phyloP scores from a whole-genome alignment of 2,329 filamentous ascomycete genomes.

The Stagonosporopsis vannaccii region DNA sequence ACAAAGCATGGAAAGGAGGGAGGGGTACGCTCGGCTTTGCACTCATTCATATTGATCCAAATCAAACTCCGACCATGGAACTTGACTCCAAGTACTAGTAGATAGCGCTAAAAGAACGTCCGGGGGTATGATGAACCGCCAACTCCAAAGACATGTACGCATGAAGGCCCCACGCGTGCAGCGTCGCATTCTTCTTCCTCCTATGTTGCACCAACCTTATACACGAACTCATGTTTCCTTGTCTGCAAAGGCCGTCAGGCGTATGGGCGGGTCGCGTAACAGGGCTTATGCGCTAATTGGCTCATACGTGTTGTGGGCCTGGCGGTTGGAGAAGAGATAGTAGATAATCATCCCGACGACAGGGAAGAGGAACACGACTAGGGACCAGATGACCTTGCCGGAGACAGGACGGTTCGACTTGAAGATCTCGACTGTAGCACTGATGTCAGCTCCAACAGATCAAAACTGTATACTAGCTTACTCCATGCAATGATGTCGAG shows the following conservation, averaged over 20 bases:
- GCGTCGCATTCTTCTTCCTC: background rate
- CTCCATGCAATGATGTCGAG: slow-evolving; percentile 70
- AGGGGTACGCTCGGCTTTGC: background rate
- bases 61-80: background rate
- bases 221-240: background rate
- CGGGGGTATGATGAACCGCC: background rate
- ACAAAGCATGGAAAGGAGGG: background rate
- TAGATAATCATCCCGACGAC: slow-evolving; percentile 68
- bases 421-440: slow-evolving; percentile 65
- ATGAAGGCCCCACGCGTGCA: background rate
- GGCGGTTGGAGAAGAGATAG: slow-evolving; percentile 69
- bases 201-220: background rate
- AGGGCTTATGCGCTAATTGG: slow-evolving; percentile 47
- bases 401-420: slow-evolving; percentile 66
- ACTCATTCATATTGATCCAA: background rate
- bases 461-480: slow-evolving; percentile 48
- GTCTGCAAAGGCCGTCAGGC: background rate
- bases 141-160: background rate
- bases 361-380: slow-evolving; percentile 71
- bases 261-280: background rate
- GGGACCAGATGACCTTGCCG: slow-evolving; percentile 68
- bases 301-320: slow-evolving; percentile 65
- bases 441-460: slow-evolving; percentile 22
- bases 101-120: slow-evolving; percentile 1
- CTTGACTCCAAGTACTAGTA: background rate